Percentiles rank a stretch among this genome's conserved stretches.
These are phyloP conservation scores for Tetrapisispora iriomotensis DNA, from an alignment of 805 yeast species.

Conservation along the genomic window DNA sequence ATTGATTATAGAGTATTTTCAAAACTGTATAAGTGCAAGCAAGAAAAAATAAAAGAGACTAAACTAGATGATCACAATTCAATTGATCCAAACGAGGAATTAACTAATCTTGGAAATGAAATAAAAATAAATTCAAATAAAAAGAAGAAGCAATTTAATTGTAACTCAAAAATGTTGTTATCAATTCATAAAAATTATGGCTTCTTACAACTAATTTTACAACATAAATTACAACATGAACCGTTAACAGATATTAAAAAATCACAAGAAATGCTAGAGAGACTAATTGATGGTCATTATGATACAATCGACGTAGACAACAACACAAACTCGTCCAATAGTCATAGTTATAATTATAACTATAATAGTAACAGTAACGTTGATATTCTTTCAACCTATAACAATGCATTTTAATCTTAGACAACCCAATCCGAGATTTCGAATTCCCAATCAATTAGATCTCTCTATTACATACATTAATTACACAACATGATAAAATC, in stretches of 20 bases:
- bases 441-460: too few relatives aligned
- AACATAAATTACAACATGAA: conserved; percentile 3
- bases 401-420: background rate
- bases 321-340: too few relatives aligned
- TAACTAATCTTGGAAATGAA: background rate
- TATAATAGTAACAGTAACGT: background rate
- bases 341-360: background rate
- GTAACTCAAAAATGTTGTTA: conserved; percentile 2
- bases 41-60: background rate
- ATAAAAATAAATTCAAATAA: background rate
- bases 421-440: background rate
- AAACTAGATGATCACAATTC: too few relatives aligned
- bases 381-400: conserved; percentile 1
- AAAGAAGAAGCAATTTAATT: background rate
- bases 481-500: too few relatives aligned
- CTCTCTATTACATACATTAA: too few relatives aligned
- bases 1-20: conserved; percentile 1
- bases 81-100: background rate
- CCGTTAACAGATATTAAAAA: background rate
- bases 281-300: conserved; percentile 1
- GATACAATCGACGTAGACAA: conserved; percentile 1
- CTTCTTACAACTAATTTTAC: conserved; percentile 1
- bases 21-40: conserved; percentile 1
- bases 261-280: background rate
- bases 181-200: conserved; percentile 2